Base-by-base conservation (phyloP, 306 rosid genomes). In the Luffa acutangula region DNA sequence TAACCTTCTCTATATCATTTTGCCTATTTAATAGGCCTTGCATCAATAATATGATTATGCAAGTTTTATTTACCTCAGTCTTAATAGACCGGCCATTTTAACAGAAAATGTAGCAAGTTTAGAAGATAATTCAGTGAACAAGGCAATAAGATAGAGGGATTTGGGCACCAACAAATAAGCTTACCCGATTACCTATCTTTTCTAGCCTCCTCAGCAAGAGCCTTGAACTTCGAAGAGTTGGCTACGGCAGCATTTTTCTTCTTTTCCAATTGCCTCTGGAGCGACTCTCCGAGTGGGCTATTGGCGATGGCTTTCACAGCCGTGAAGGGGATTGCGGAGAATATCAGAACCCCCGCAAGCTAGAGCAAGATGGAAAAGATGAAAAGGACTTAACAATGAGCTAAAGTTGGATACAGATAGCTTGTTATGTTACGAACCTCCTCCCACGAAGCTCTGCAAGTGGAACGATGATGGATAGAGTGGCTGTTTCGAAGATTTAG, bases 321-420 rank as follows among this genome's bases (percentile, higher is more conserved):
- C 34, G 92, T 90, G 88, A 94, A 94, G 34, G 98, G 98, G 83
- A 94, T 78, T 42, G 97, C 98, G 25, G 98, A 94, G 88, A 94
- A 88, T 20, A 91, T 66, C 74, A 94, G 56, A 79, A 94, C 97
- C 82, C 98, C 98, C 0, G 91, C 95, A 70, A 92, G 97, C 98
- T 92, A 77, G 63, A 82, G 52, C 39, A 34, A 25, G 21, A 18
- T 10, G 46, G 51, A n/a, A 33, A 3, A 41, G 31, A 3, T 39
- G 31, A 52, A 36, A 54, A 45, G 48, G 73, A 59, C 4, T 34
- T 3, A 78, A 36, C 13, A 76, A 76, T n/a, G 2, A 54, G 36
- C 0, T 3, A 54, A 1, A 57, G n/a, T 17, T 20, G 43, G 49
- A 34, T 1, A 51, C 65, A 52, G 37, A 5, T 54, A 51, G 46